Evolutionary conservation across 371 early-diverging fungal genomes (phyloP).

Genomic region (Rhizomucor miehei): DNA sequence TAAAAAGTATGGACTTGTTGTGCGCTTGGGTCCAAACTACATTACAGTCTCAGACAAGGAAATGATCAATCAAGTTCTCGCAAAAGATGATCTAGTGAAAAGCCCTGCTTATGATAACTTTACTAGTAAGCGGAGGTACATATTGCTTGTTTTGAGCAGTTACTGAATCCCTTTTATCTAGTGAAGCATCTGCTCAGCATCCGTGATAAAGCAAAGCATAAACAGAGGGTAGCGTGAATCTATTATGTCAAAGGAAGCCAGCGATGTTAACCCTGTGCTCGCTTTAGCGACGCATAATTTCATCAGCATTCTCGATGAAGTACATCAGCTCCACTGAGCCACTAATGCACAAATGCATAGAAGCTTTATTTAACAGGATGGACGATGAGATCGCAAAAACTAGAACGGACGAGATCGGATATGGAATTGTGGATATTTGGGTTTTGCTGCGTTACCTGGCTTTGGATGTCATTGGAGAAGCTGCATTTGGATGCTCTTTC

Average conservation of each 20-base stretch:
- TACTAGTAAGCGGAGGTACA: no score
- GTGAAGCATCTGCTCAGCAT: conserved; percentile 25
- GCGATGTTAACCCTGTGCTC: no score
- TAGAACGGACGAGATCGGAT: conserved; percentile 1
- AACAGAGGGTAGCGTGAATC: conserved; percentile 32
- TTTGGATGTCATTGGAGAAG: conserved; percentile 43
- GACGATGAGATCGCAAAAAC: conserved; percentile 12
- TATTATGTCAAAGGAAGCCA: no score
- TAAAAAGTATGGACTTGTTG: no score
- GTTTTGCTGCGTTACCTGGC: conserved; percentile 29
- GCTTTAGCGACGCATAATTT: conserved; percentile 33
- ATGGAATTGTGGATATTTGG: conserved; percentile 34
- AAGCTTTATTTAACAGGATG: conserved; percentile 19
- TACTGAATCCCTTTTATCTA: no score
- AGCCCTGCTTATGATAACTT: conserved; percentile 7
- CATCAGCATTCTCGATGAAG: conserved; percentile 42
- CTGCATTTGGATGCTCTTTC: conserved; percentile 41
- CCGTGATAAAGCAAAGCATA: conserved; percentile 25
- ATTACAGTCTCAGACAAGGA: conserved; percentile 22
- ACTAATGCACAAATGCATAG: conserved; percentile 19
- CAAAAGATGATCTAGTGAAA: conserved; percentile 15
- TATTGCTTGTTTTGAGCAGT: background rate
- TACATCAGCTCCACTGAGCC: conserved; percentile 42
- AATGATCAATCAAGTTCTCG: conserved; percentile 26
- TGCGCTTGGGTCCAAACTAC: conserved; percentile 11